These are phyloP conservation scores for Fusarium dimerum DNA, from an alignment of 2,329 filamentous ascomycete genomes.

Conservation along the genomic window DNA sequence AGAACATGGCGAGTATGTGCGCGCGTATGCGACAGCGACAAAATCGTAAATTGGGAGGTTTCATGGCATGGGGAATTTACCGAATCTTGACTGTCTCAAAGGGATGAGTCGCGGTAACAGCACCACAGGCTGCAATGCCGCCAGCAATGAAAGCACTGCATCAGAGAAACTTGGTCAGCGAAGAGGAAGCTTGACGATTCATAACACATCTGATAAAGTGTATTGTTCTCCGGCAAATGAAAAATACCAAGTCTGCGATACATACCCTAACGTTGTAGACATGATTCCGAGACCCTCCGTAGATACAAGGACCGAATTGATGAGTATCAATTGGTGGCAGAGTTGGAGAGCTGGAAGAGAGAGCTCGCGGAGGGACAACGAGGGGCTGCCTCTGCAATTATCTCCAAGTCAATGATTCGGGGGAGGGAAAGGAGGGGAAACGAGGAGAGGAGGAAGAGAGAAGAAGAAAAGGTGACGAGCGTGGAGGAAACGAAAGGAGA, in stretches of 20 bases:
- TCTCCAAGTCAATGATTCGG: neutral
- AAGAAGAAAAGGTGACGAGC: slow-evolving; percentile 10
- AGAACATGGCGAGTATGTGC: neutral
- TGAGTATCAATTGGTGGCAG: slow-evolving; percentile 4
- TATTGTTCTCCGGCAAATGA: too few species aligned
- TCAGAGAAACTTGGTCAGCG: slow-evolving; percentile 6
- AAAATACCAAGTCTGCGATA: neutral
- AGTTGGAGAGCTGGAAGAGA: slow-evolving; percentile 4
- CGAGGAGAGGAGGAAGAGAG: slow-evolving; percentile 4
- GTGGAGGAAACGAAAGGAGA: slow-evolving; percentile 9
- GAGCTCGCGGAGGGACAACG: slow-evolving; percentile 20
- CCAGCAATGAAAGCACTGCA: slow-evolving; percentile 86
- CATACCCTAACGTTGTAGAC: slow-evolving; percentile 39
- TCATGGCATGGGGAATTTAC: slow-evolving; percentile 46
- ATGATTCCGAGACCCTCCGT: slow-evolving; percentile 28
- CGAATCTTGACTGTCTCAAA: slow-evolving; percentile 99
- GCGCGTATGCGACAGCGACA: neutral
- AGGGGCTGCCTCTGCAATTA: slow-evolving; percentile 13
- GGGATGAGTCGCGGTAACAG: slow-evolving; percentile 94
- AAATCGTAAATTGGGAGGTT: too few species aligned
- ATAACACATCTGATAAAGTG: slow-evolving; percentile 5
- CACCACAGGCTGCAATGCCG: slow-evolving; percentile 94
- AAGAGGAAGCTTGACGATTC: neutral
- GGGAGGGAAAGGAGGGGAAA: slow-evolving; percentile 1
- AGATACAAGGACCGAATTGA: slow-evolving; percentile 6